Base-by-base conservation (phyloP, 2,329 filamentous ascomycete species). In the Diplodia scrobiculata region DNA sequence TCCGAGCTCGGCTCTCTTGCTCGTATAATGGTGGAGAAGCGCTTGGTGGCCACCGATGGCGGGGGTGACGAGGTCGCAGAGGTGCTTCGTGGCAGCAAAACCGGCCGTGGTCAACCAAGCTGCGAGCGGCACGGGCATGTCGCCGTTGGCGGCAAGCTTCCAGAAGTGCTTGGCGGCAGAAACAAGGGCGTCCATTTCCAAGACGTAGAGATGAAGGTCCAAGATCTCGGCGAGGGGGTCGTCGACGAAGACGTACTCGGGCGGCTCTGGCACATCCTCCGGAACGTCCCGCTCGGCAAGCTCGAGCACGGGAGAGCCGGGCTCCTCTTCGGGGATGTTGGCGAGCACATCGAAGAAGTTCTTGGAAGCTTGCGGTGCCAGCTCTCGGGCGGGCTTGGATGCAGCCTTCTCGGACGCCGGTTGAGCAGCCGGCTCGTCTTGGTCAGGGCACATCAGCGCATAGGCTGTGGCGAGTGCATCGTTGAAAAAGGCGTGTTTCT, bases 101-200 rank as follows among this genome's bases (percentile, higher is more conserved):
- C 62, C 66, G 3, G 64, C 51, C 6, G 45, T 53, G 29, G 66
- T 67, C 7, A 67, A 38, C 66, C 66, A 67, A 34, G 62, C 66
- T n/a, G 66, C 66, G 25, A 67, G 32, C 17, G 66, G 36, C 5
- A 67, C 36, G 19, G 66, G 62, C 14, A 60, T 7, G 1, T 13
- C 9, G 3, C 45, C 66, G 6, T 53, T 21, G 17, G 66, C 62
- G 25, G 62, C 45, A 34, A 47, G 32, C 32, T 52, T 60, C 66
- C 66, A 65, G 11, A 45, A 48, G 1, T 59, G 34, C 62, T 67
- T 67, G 62, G 47, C 14, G 52, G 45, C 36, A 14, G 62, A 51
- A 32, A 55, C 52, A 32, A 65, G 52, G 52, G 62, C 53, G 10
- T 67, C 66, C 36, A 65, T 54, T 36, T 67, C 62, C 50, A 65